A percentile compares a stretch with the other conserved stretches of the same genome.
Evolutionary conservation across 345 rosid genomes (phyloP).

Genomic region (Populus nigra): DNA sequence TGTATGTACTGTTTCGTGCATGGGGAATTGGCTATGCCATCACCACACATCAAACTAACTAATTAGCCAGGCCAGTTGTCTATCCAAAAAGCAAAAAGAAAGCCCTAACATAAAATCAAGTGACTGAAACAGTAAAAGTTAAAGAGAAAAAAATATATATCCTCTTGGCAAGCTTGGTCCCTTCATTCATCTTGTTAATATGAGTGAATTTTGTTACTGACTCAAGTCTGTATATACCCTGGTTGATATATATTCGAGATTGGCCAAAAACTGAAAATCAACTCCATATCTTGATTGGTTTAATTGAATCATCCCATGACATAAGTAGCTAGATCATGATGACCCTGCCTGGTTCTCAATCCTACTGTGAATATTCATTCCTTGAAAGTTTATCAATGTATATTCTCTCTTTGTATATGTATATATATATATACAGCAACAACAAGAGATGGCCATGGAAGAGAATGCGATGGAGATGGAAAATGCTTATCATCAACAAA

Average conservation of each 20-base stretch:
- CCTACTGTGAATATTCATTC: background rate
- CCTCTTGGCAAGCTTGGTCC: background rate
- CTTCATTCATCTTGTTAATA: background rate
- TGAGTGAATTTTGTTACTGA: background rate
- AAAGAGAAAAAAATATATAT: too few relatives aligned
- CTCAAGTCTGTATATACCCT: background rate
- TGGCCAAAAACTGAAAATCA: background rate
- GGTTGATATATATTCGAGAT: too few relatives aligned
- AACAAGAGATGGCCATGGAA: conserved; percentile 52
- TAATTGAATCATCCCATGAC: background rate
- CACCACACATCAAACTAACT: background rate
- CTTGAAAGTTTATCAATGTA: background rate
- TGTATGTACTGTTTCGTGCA: background rate
- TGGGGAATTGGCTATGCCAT: background rate
- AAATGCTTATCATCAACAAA: conserved; percentile 28
- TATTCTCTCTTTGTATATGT: background rate
- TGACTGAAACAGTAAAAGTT: too few relatives aligned
- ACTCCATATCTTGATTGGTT: background rate
- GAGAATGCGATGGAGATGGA: conserved; percentile 43
- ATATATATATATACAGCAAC: conserved; percentile 30
- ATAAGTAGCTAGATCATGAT: background rate
- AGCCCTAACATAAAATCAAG: background rate
- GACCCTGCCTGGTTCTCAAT: background rate
- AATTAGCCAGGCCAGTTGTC: background rate
- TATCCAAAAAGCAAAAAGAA: background rate